These are phyloP conservation scores for Fraxinus albicans DNA, from an alignment of 305 asterid genomes.

Conservation along the genomic window DNA sequence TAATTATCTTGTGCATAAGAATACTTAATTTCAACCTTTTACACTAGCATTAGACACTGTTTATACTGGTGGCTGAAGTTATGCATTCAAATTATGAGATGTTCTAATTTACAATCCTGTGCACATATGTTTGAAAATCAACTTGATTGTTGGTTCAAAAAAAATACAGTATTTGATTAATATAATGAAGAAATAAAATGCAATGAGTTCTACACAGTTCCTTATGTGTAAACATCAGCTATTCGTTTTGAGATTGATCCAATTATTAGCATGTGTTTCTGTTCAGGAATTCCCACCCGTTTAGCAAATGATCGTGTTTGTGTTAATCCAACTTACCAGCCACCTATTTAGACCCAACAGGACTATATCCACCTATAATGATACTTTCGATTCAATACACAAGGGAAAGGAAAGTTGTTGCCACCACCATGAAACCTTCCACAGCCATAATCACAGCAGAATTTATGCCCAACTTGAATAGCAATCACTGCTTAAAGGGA, in stretches of 20 bases:
- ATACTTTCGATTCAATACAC: neutral
- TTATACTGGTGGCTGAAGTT: neutral
- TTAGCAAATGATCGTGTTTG: neutral
- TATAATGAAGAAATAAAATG: neutral
- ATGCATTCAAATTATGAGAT: neutral
- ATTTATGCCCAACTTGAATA: neutral
- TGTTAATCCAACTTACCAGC: neutral
- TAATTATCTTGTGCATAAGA: neutral
- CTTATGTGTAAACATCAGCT: neutral
- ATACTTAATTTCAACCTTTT: neutral
- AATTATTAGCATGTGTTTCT: neutral
- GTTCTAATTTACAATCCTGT: neutral
- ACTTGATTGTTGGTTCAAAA: neutral
- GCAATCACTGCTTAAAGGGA: neutral
- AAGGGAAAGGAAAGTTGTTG: neutral
- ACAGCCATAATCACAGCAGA: neutral
- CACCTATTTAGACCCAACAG: neutral
- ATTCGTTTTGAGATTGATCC: neutral
- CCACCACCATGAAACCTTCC: neutral
- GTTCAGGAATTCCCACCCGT: neutral
- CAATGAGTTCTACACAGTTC: neutral
- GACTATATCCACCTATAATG: too few species aligned
- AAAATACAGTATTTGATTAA: neutral
- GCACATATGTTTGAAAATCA: neutral
- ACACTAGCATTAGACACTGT: neutral